Conservation (phyloP, 805 yeast species). For the Hanseniaspora occidentalis region DNA sequence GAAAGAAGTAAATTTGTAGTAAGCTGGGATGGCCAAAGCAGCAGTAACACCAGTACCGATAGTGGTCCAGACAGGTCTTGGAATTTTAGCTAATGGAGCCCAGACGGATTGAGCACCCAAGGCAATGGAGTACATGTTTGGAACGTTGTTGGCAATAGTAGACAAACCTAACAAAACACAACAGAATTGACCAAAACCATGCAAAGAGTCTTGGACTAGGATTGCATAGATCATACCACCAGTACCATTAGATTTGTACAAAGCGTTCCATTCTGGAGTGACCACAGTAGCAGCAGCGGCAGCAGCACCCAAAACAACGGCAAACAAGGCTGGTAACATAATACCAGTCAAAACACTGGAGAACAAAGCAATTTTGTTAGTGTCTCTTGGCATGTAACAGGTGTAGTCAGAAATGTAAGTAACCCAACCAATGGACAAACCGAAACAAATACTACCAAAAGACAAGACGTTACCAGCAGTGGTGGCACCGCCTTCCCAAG, state of each 20-base stretch:
- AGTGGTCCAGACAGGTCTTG: constrained; percentile 74
- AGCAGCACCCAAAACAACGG: constrained; percentile 77
- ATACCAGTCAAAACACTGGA: constrained; percentile 51
- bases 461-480: constrained; percentile 71
- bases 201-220: constrained; percentile 66
- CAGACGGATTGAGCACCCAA: constrained; percentile 76
- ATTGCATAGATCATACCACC: constrained; percentile 79
- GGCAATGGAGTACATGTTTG: constrained; percentile 85
- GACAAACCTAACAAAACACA: constrained; percentile 74
- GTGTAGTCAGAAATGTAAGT: constrained; percentile 92
- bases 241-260: constrained; percentile 40
- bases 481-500: constrained; percentile 38
- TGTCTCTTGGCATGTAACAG: constrained; percentile 63
- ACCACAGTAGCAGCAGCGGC: constrained; percentile 57
- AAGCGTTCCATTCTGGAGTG: constrained; percentile 31
- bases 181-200: constrained; percentile 83
- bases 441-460: constrained; percentile 73
- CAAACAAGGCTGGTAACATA: constrained; percentile 52
- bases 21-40: constrained; percentile 84
- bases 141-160: constrained; percentile 81
- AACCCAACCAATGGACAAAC: constrained; percentile 92
- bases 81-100: constrained; percentile 58
- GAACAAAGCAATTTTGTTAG: constrained; percentile 48
- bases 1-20: constrained; percentile 58
- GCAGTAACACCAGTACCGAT: constrained; percentile 61